Evolutionary conservation across 2,329 filamentous ascomycete species (phyloP), one percentile per base, ranked within the genome.

Genomic region (Aspergillus intermedius): DNA sequence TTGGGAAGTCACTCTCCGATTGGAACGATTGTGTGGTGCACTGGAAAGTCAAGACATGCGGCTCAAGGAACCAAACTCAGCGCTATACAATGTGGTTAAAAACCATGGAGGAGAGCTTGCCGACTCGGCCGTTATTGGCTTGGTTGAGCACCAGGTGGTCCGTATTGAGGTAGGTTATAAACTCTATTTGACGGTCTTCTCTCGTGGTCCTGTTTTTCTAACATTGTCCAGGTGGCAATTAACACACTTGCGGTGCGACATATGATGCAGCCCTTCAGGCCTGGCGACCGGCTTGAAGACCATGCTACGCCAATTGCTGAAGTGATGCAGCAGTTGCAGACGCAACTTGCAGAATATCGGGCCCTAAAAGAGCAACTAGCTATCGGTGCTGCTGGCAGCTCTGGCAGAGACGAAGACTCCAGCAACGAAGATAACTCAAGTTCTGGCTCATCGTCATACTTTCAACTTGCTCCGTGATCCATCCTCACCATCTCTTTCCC

Each of bases 101-200:
- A 75, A 77, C 49, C 73, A 84, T 39, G 88, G 87, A 45, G 89
- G 88, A 9, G 90, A 96, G 65, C 81, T 96, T 47, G 89, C 91
- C 23, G 93, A 97, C 74, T 78, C 82, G 46, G 91, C 95, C 69
- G 74, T 97, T 69, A 72, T 95, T 48, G 90, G 88, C 62, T 89
- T 98, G 62, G 80, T 97, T 67, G 91, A 95, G 66, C 91, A 97
- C 65, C 90, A 96, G 77, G 87, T 98, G 58, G 91, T 87, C 66
- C 83, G 93, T 62, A 94, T 98, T 66, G 93, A 98, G 83, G 90
- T 94, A 76, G 71, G 84, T 72, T 30, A 46, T 43, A 44, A 6
- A 41, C 23, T n/a, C 6, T 21, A 25, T 34, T 44, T 48, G n/a
- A 17, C n/a, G 17, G 15, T n/a, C 10, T 32, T 48, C 9, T 13